Percentiles rank a stretch among this genome's conserved stretches.
phyloP scores from a whole-genome alignment of 2,329 filamentous ascomycete species.

The Bipolaris sorokiniana region DNA sequence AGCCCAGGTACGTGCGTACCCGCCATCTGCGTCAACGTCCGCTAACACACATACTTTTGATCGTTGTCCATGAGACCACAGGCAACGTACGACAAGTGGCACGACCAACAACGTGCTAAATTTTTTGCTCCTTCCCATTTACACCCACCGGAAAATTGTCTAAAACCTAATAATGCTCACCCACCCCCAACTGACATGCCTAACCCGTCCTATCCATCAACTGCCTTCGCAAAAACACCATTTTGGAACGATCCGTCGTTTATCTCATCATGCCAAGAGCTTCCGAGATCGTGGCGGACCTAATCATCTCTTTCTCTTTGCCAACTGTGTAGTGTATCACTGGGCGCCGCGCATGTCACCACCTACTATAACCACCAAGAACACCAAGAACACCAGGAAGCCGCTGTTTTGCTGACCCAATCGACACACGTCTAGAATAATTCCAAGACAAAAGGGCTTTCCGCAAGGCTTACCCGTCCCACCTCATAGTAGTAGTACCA shows the following conservation, averaged over 20 bases:
- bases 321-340: too few species aligned
- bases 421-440: neutral
- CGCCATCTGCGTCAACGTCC: slow-evolving; percentile 10
- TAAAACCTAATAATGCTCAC: neutral
- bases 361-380: too few species aligned
- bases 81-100: slow-evolving; percentile 14
- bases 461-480: neutral
- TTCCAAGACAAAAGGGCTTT: neutral
- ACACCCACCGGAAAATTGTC: slow-evolving; percentile 6
- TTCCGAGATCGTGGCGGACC: too few species aligned
- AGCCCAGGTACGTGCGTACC: slow-evolving; percentile 13
- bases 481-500: neutral
- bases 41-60: neutral
- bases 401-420: neutral
- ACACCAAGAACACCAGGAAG: neutral
- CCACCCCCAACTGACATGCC: neutral
- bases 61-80: slow-evolving; percentile 2
- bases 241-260: too few species aligned
- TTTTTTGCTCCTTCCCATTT: neutral
- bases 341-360: too few species aligned
- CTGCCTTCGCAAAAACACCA: too few species aligned
- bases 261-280: too few species aligned
- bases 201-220: too few species aligned
- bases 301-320: too few species aligned
- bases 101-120: neutral